Base-by-base conservation (phyloP, 176 grass and related monocot genomes). In the Poa annua region DNA sequence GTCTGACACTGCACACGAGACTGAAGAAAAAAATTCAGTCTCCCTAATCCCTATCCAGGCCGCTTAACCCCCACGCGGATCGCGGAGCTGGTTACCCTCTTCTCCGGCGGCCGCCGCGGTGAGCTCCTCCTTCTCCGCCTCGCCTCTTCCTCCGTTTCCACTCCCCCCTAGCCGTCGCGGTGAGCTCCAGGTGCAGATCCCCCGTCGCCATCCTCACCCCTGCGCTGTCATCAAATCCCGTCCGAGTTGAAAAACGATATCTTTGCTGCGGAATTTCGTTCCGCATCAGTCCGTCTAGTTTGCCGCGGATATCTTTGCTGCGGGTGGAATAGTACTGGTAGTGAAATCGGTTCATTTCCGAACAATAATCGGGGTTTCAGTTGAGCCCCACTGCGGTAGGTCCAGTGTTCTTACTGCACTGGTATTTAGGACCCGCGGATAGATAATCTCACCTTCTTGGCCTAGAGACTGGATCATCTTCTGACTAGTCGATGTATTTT, bases 31-130 rank as follows among this genome's bases (percentile, higher is more conserved):
- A 26, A 25, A 2, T 52, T 12, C 47, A 51, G 25, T 34, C 48
- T 56, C 32, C 52, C 35, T 42, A 42, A 60, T 77, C 75, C 35
- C 12, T 77, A 77, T 59, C 75, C 75, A 56, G 35, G 12, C 4
- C 53, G n/a, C 74, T 57, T 39, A 77, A 77, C 52, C 20, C 51
- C 34, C 74, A 3, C 38, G 0, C 53, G 35, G n/a, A 42, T 77
- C 75, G 53, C 75, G 75, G 74, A 57, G 44, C 70, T 17, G 22
- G 70, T 73, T 73, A 15, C 19, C 68, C 3, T 3, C 45, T 74
- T 20, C 71, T 74, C 71, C 71, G 47, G 47, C 71, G 47, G 71
- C 25, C 71, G 47, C 15, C 71, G 47, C 71, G 71, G 71, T 74
- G 47, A 74, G 71, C 75, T 20, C 36, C 54, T 12, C 1, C 55